phyloP scores from a whole-genome alignment of 208 protist genomes.

The Crithidia fasciculata region DNA sequence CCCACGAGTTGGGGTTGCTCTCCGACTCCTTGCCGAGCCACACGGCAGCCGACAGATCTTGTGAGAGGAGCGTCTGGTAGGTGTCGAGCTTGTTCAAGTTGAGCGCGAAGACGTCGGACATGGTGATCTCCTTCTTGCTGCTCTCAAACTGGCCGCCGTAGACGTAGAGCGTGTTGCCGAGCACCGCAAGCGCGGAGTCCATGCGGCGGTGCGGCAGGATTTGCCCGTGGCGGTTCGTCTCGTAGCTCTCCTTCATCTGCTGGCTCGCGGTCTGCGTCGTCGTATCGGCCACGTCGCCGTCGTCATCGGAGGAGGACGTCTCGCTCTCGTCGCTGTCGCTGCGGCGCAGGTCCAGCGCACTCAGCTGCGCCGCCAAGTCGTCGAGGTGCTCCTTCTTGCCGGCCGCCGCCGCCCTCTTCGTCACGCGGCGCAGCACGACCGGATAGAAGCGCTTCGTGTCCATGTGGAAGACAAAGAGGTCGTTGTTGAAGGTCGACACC shows the following conservation, averaged over 20 bases:
- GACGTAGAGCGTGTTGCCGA: conserved; percentile 83
- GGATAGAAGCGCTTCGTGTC: conserved; percentile 90
- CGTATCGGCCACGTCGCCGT: conserved; percentile 18
- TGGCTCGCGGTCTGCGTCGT: conserved; percentile 12
- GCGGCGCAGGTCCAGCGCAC: conserved; percentile 53
- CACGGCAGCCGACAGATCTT: conserved; percentile 78
- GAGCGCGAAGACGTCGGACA: conserved; percentile 87
- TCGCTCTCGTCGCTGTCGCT: conserved; percentile 39
- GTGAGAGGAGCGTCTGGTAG: conserved; percentile 79
- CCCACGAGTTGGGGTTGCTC: conserved; percentile 80
- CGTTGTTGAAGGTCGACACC: conserved; percentile 90
- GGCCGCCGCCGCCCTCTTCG: conserved; percentile 11
- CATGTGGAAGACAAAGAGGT: conserved; percentile 93
- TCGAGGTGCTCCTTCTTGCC: conserved; percentile 30
- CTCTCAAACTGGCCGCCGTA: conserved; percentile 92
- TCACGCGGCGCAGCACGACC: conserved; percentile 62
- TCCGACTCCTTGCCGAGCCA: conserved; percentile 89
- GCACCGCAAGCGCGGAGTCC: conserved; percentile 65
- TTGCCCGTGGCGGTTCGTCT: conserved; percentile 63
- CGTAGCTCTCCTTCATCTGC: conserved; percentile 78
- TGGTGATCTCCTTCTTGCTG: conserved; percentile 86
- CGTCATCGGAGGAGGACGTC: conserved; percentile 29
- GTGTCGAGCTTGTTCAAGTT: conserved; percentile 86
- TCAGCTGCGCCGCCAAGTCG: conserved; percentile 65
- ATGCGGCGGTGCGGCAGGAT: conserved; percentile 86